Conservation (phyloP, 2,329 filamentous ascomycete genomes). For the Claviceps sp. region DNA sequence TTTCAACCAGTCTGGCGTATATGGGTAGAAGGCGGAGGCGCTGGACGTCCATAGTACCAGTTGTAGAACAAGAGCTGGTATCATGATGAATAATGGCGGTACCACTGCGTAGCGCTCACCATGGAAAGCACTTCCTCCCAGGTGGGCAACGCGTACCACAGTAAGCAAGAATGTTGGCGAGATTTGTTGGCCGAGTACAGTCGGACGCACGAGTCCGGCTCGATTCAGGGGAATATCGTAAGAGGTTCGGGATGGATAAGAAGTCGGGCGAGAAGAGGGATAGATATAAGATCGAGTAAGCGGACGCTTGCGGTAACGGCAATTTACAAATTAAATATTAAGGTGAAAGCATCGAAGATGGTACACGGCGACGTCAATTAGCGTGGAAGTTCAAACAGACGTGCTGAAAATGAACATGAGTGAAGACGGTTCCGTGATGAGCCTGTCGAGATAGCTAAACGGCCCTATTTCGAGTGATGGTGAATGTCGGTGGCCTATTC, state of each 20-base stretch:
- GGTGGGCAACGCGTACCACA: background rate
- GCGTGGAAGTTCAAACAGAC: slow-evolving; percentile 1
- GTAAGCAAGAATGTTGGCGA: background rate
- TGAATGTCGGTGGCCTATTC: background rate
- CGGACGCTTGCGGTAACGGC: background rate
- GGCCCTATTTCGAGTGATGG: background rate
- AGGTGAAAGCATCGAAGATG: slow-evolving; percentile 5
- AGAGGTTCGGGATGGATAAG: background rate
- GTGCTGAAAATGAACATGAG: slow-evolving; percentile 4
- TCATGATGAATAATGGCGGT: slow-evolving; percentile 23
- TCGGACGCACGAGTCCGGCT: slow-evolving; percentile 2
- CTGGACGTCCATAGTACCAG: slow-evolving; percentile 34
- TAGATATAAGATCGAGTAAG: background rate
- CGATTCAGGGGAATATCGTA: background rate
- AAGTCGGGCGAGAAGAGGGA: background rate
- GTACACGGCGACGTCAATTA: background rate
- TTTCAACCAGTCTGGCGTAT: slow-evolving; percentile 23
- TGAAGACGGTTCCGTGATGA: slow-evolving; percentile 4
- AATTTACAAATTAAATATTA: slow-evolving; percentile 9
- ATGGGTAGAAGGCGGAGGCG: slow-evolving; percentile 35
- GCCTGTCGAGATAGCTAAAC: background rate
- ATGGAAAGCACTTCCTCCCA: background rate
- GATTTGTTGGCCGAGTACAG: background rate
- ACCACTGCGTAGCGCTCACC: slow-evolving; percentile 2
- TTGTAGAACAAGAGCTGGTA: slow-evolving; percentile 24